Base-by-base conservation (phyloP, 148 eudicot species). In the Silene latifolia region DNA sequence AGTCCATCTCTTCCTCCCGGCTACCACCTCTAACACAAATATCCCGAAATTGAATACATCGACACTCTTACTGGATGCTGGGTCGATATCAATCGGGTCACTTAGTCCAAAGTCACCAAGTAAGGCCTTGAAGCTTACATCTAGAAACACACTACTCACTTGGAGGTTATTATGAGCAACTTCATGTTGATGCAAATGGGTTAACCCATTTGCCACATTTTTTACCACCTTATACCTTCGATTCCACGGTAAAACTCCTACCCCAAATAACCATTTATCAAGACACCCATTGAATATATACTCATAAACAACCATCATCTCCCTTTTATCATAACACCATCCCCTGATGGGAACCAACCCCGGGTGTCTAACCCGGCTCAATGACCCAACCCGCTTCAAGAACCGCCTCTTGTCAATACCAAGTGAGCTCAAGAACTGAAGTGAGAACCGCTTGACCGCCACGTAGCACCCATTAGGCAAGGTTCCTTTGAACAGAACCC, bases 211-310 rank as follows among this genome's bases (percentile, higher is more conserved):
- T 14, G 92, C 92, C 7, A 89, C 86, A 65, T 87, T 86, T 82
- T 83, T 79, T 4, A 92, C 77, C 17, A 89, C 94, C 83, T 89
- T 87, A 70, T 87, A 85, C 64, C 94, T 79, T 42, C 97, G 73
- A 20, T 76, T 85, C 97, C 97, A 92, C 0, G 94, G 94, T 80
- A 92, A 53, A 32, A 88, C 89, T 17, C 97, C 97, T 23, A 87
- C 86, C 0, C 97, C 97, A 62, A 87, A 89, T 53, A 89, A 67
- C 97, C 97, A 92, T 77, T 84, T 86, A 73, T 88, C 92, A 18
- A 92, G 83, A 62, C 90, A 85, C 0, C 92, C 97, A 63, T 92
- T 92, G 3, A 80, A 87, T 32, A 92, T 63, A 9, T 88, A 92
- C 80, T 92, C 97, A 66, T 92, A 92, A 4, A 92, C 87, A 14